A percentile compares a stretch with the other conserved stretches of the same genome.
Evolutionary conservation across 805 yeast genomes (phyloP).

Genomic region (Pichia pseudocactophila): DNA sequence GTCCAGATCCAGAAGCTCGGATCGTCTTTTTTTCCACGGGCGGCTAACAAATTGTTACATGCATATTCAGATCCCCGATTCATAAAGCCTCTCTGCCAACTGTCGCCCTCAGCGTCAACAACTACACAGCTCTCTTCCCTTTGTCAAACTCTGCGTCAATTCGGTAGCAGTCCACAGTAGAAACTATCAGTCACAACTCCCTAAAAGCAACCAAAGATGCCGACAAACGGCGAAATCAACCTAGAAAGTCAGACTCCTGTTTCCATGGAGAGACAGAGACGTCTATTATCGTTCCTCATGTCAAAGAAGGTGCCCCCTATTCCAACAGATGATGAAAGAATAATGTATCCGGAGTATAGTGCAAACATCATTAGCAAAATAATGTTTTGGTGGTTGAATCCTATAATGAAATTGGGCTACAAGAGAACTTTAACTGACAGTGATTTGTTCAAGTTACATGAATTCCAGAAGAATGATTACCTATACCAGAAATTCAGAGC

Average conservation of each 20-base stretch:
- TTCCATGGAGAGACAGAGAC: slow-evolving; percentile 28
- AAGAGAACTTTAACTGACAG: slow-evolving; percentile 59
- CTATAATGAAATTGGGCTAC: slow-evolving; percentile 58
- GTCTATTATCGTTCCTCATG: slow-evolving; percentile 43
- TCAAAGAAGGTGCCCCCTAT: slow-evolving; percentile 42
- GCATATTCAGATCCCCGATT: too few species aligned
- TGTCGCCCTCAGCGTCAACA: too few species aligned
- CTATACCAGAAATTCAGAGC: slow-evolving; percentile 31
- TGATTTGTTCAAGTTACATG: slow-evolving; percentile 45
- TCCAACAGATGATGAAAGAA: slow-evolving; percentile 43
- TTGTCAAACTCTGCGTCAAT: too few species aligned
- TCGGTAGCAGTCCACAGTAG: too few species aligned
- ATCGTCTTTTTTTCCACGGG: too few species aligned
- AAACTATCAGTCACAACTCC: too few species aligned
- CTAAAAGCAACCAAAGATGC: background rate
- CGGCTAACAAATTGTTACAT: too few species aligned
- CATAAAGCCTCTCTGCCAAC: too few species aligned
- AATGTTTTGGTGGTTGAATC: slow-evolving; percentile 62
- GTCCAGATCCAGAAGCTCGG: too few species aligned
- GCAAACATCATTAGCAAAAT: slow-evolving; percentile 34
- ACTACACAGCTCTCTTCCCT: too few species aligned
- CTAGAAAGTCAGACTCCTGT: slow-evolving; percentile 7
- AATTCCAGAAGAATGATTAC: slow-evolving; percentile 34
- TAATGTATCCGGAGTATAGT: slow-evolving; percentile 37
- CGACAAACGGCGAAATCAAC: background rate